These are phyloP conservation scores for Carex parvula DNA, from an alignment of 176 grass and related monocot species.

Conservation along the genomic window DNA sequence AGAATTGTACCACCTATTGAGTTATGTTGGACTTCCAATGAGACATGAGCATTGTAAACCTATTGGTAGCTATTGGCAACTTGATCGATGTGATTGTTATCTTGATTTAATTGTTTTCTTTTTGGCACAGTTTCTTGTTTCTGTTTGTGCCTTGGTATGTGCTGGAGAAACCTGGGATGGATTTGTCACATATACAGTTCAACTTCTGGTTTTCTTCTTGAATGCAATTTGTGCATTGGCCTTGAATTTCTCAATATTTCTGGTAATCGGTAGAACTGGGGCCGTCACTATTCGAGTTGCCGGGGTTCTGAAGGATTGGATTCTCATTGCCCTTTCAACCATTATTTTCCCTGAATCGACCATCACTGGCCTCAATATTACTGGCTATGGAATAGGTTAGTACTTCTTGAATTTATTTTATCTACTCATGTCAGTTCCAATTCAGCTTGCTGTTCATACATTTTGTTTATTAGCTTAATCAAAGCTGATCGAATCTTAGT, in stretches of 20 bases:
- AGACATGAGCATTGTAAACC: background rate
- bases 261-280: conserved; percentile 97
- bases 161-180: conserved; percentile 89
- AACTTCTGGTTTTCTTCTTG: conserved; percentile 92
- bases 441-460: background rate
- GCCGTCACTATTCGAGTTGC: conserved; percentile 96
- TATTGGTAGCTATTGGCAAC: background rate
- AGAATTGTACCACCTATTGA: background rate
- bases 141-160: conserved; percentile 41
- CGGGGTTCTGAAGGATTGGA: conserved; percentile 99
- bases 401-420: conserved; percentile 15
- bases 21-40: background rate
- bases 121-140: too few relatives aligned
- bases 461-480: background rate
- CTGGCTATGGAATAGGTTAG: conserved; percentile 88
- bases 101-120: too few relatives aligned
- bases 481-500: background rate
- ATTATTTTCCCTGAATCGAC: conserved; percentile 95
- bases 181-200: conserved; percentile 81
- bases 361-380: conserved; percentile 98
- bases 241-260: conserved; percentile 99
- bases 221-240: conserved; percentile 94
- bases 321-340: conserved; percentile 95
- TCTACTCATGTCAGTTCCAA: background rate
- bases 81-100: too few relatives aligned